Conservation (phyloP, 1,284 basidiomycete genomes). For the Malassezia pachydermatis region DNA sequence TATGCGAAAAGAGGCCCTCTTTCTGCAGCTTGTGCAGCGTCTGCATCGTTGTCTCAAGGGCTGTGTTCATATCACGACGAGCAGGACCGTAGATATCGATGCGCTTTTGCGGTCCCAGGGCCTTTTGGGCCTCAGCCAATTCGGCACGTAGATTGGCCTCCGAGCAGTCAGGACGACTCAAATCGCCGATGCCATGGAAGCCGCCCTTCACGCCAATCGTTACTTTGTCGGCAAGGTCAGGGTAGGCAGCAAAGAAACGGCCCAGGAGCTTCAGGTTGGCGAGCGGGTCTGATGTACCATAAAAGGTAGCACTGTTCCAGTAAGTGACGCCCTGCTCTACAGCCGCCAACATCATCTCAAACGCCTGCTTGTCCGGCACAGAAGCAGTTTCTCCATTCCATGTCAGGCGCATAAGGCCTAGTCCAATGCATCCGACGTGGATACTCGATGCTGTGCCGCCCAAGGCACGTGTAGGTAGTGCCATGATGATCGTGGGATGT, state of each 20-base stretch:
- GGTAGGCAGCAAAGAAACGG: slow-evolving; percentile 54
- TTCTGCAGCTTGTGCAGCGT: slow-evolving; percentile 23
- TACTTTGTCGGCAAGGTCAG: slow-evolving; percentile 54
- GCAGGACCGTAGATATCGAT: slow-evolving; percentile 37
- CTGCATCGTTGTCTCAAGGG: slow-evolving; percentile 24
- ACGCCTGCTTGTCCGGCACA: slow-evolving; percentile 55
- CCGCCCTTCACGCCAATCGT: slow-evolving; percentile 55
- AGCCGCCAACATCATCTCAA: slow-evolving; percentile 57
- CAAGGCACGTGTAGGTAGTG: slow-evolving; percentile 14
- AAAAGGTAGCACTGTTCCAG: slow-evolving; percentile 52
- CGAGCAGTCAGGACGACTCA: slow-evolving; percentile 14
- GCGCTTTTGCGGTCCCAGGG: slow-evolving; percentile 30
- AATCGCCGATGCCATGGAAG: slow-evolving; percentile 18
- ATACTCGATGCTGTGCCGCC: slow-evolving; percentile 26
- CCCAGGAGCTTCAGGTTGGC: slow-evolving; percentile 52
- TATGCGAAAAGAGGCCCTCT: slow-evolving; percentile 32
- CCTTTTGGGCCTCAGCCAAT: slow-evolving; percentile 20
- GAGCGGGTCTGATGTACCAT: slow-evolving; percentile 47
- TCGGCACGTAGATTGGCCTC: slow-evolving; percentile 23
- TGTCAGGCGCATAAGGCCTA: slow-evolving; percentile 33
- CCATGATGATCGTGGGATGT: neutral
- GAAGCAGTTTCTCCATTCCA: slow-evolving; percentile 28
- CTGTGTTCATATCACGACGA: slow-evolving; percentile 18
- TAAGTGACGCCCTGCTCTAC: slow-evolving; percentile 55
- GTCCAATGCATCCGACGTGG: slow-evolving; percentile 27